phyloP scores from a whole-genome alignment of 371 early-diverging fungal species.

The Mucor plumbeus region DNA sequence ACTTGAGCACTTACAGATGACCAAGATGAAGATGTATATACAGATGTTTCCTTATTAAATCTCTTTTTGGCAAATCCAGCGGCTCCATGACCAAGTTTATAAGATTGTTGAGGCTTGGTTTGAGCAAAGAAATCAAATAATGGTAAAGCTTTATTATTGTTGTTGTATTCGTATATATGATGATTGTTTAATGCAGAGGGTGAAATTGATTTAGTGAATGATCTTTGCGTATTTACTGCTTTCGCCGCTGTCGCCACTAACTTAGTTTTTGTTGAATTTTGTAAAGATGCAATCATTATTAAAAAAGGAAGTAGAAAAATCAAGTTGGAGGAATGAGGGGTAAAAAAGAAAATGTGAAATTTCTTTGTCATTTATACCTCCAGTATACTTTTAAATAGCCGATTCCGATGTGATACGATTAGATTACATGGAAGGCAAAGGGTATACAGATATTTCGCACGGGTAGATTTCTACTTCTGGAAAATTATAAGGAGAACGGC shows the following conservation, averaged over 20 bases:
- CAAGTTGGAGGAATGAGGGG: background rate
- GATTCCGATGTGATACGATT: constrained; percentile 10
- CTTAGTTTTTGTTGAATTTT: background rate
- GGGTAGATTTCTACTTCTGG: background rate
- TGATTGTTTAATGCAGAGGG: constrained; percentile 20
- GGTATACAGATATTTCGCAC: constrained; percentile 6
- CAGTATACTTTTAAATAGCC: background rate
- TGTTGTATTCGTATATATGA: constrained; percentile 8
- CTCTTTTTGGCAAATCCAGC: constrained; percentile 33
- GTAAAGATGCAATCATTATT: constrained; percentile 1
- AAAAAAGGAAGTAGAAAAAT: background rate
- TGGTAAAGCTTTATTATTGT: constrained; percentile 20
- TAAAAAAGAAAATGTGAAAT: background rate
- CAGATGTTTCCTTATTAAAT: constrained; percentile 2
- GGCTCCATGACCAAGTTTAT: constrained; percentile 28
- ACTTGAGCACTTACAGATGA: constrained; percentile 60
- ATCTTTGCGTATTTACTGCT: background rate
- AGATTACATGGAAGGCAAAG: constrained; percentile 2
- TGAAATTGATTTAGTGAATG: constrained; percentile 15
- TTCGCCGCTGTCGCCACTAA: background rate
- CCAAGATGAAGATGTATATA: constrained; percentile 4
- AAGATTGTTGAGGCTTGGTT: constrained; percentile 25
- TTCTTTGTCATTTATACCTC: background rate
- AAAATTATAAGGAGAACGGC: constrained; percentile 2
- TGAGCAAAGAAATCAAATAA: constrained; percentile 32